Evolutionary conservation across 306 rosid genomes (phyloP).

Genomic region (Quercus ilex): DNA sequence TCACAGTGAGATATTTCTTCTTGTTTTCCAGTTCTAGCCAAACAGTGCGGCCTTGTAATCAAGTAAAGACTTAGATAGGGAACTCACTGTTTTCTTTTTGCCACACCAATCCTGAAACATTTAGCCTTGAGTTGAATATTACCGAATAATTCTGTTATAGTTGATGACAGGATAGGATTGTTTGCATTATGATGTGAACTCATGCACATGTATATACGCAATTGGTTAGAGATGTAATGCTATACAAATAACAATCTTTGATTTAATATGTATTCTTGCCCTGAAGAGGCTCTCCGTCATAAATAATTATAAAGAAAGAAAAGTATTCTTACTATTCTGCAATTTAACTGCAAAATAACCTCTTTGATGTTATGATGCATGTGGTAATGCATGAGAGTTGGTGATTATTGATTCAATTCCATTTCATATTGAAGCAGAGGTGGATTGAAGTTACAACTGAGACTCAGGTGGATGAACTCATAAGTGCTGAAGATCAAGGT

Average conservation of each 20-base stretch:
- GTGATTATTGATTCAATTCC: neutral
- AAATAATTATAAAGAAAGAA: too few relatives aligned
- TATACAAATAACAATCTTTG: neutral
- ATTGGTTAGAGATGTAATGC: neutral
- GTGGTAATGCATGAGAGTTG: constrained; percentile 8
- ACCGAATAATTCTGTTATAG: neutral
- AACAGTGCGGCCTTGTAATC: neutral
- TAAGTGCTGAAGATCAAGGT: constrained; percentile 61
- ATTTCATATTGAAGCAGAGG: too few relatives aligned
- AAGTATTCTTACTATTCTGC: too few relatives aligned
- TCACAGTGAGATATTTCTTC: neutral
- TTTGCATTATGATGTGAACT: neutral
- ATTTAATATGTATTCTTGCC: neutral
- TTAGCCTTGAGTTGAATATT: neutral
- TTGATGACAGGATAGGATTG: neutral
- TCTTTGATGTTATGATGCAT: neutral
- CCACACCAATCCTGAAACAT: neutral
- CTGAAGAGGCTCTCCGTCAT: too few relatives aligned
- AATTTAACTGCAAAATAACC: neutral
- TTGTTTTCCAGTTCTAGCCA: neutral
- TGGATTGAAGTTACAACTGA: constrained; percentile 17
- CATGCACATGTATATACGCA: neutral
- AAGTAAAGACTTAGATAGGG: neutral
- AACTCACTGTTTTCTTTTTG: neutral
- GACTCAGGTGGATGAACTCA: constrained; percentile 80